Percentiles rank a stretch among this genome's conserved stretches.
These are phyloP conservation scores for Macadamia tetraphylla DNA, from an alignment of 164 flowering plant species.

Conservation along the genomic window DNA sequence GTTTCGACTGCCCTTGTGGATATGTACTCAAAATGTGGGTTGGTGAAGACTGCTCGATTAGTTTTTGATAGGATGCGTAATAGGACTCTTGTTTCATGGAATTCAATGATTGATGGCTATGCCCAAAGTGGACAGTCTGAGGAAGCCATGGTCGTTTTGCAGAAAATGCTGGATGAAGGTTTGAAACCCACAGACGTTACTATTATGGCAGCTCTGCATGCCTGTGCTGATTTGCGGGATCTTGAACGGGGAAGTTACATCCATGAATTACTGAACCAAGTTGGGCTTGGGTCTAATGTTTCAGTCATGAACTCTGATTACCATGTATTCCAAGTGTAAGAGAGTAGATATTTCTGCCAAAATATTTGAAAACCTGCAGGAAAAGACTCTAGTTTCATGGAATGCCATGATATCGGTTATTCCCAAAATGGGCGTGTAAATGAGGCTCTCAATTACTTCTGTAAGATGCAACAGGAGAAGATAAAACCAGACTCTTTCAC, in stretches of 20 bases:
- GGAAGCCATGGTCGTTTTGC: slow-evolving; percentile 43
- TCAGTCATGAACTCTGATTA: slow-evolving; percentile 55
- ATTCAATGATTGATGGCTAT: slow-evolving; percentile 60
- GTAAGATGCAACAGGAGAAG: slow-evolving; percentile 33
- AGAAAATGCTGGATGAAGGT: slow-evolving; percentile 49
- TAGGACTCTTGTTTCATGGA: slow-evolving; percentile 60
- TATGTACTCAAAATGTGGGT: slow-evolving; percentile 58
- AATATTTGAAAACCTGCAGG: slow-evolving; percentile 33
- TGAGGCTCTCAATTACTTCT: slow-evolving; percentile 43
- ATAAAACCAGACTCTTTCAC: slow-evolving; percentile 52
- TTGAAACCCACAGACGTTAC: slow-evolving; percentile 50
- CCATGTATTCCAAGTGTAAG: slow-evolving; percentile 70
- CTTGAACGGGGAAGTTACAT: slow-evolving; percentile 34
- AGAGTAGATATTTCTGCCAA: slow-evolving; percentile 36
- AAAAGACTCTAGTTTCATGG: slow-evolving; percentile 56
- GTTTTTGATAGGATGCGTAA: slow-evolving; percentile 36
- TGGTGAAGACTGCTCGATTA: slow-evolving; percentile 32
- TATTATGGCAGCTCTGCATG: slow-evolving; percentile 48
- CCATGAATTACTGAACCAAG: slow-evolving; percentile 32
- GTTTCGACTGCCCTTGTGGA: slow-evolving; percentile 16
- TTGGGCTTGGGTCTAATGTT: slow-evolving; percentile 37
- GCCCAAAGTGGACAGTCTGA: slow-evolving; percentile 39
- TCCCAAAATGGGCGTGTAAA: slow-evolving; percentile 50
- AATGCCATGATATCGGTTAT: slow-evolving; percentile 66
- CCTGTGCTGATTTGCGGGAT: slow-evolving; percentile 35